Conservation (phyloP, 2,329 filamentous ascomycete genomes). For the Ascochyta viciae-villosae region DNA sequence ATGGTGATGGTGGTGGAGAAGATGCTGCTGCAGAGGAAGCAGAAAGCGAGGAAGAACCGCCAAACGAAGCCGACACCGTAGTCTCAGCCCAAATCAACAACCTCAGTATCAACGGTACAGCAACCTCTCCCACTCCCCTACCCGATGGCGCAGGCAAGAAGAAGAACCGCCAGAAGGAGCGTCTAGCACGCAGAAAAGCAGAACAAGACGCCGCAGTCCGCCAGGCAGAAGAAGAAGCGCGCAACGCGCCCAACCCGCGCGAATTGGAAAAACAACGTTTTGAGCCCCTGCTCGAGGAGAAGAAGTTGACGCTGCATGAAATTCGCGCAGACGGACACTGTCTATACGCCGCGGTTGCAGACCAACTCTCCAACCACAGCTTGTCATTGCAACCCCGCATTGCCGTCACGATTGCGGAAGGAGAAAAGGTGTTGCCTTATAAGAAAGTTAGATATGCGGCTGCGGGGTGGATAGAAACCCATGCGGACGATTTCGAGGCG, state of each 20-base stretch:
- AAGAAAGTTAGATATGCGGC: constrained; percentile 72
- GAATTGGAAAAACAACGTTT: constrained; percentile 63
- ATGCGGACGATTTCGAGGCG: constrained; percentile 81
- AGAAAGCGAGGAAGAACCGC: constrained; percentile 11
- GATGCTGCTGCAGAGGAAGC: constrained; percentile 17
- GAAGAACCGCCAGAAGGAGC: constrained; percentile 88
- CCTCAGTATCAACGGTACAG: constrained; percentile 13
- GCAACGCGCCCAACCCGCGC: constrained; percentile 48
- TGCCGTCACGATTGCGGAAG: constrained; percentile 27
- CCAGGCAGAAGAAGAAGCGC: constrained; percentile 77
- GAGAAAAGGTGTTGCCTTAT: constrained; percentile 56
- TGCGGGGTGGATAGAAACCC: constrained; percentile 75
- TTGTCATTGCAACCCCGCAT: constrained; percentile 47
- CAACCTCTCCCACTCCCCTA: not conserved
- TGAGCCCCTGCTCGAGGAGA: constrained; percentile 67
- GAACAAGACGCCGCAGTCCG: constrained; percentile 75
- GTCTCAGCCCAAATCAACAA: constrained; percentile 3
- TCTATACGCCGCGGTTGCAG: constrained; percentile 88
- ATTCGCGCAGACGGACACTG: constrained; percentile 94
- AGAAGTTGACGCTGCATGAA: constrained; percentile 74
- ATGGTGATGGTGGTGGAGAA: constrained; percentile 29
- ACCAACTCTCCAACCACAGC: constrained; percentile 69
- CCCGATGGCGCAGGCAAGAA: constrained; percentile 56
- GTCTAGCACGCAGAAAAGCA: constrained; percentile 85
- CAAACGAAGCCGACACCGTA: not conserved